phyloP scores from a whole-genome alignment of 805 yeast species.

The Candida tibetensis region DNA sequence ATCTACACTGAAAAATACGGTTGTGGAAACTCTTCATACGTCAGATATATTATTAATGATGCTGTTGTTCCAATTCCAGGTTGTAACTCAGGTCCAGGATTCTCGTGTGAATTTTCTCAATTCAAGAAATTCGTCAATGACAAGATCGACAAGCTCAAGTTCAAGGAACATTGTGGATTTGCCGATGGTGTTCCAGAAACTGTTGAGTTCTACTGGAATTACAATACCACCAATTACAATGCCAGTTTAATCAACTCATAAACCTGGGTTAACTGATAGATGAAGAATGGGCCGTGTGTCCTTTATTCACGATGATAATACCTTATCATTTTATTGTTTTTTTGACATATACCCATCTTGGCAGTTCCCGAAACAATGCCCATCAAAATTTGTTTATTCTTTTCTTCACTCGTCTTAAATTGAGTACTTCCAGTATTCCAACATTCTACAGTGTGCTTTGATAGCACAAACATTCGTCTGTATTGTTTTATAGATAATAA shows the following conservation, averaged over 20 bases:
- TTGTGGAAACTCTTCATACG: constrained; percentile 30
- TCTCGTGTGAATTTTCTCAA: constrained; percentile 38
- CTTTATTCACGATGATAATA: too few relatives aligned
- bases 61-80: constrained; percentile 36
- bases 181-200: constrained; percentile 19
- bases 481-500: too few relatives aligned
- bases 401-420: too few relatives aligned
- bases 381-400: too few relatives aligned
- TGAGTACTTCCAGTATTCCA: too few relatives aligned
- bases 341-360: too few relatives aligned
- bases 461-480: too few relatives aligned
- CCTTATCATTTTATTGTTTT: too few relatives aligned
- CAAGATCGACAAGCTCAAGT: constrained; percentile 27
- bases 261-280: too few relatives aligned
- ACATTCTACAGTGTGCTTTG: too few relatives aligned
- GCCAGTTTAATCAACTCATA: constrained; percentile 9
- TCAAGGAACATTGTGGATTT: constrained; percentile 26
- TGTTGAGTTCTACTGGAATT: constrained; percentile 45
- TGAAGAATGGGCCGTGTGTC: too few relatives aligned
- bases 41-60: constrained; percentile 39
- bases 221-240: constrained; percentile 19
- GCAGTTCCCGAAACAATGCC: too few relatives aligned
- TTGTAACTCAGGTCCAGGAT: constrained; percentile 42
- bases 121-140: constrained; percentile 28
- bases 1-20: constrained; percentile 35